Base-by-base conservation (phyloP, 1,284 basidiomycete species). In the Erythrobasidium hasegawianum region DNA sequence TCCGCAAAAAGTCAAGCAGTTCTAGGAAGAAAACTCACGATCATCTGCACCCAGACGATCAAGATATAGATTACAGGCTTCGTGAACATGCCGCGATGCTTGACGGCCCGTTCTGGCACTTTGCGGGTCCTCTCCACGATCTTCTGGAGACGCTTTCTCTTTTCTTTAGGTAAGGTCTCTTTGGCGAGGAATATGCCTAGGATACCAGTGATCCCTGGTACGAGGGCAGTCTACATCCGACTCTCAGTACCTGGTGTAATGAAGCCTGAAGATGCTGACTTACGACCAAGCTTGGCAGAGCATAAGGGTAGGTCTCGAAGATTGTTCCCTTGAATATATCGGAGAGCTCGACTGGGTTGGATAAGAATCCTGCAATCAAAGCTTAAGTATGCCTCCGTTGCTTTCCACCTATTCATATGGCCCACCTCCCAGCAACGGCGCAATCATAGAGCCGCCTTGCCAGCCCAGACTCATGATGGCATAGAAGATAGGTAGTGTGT, bases 311-410 rank as follows among this genome's bases (percentile, higher is more conserved):
- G n/a, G 43, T 47, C 43, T 47, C 43, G 14, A 47, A 47, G 22
- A 47, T 47, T 14, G 43, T 47, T 24, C 43, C 43, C 22, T 24
- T n/a, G 22, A 47, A 47, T 18, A 47, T 24, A 14, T 47, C 14
- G n/a, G 43, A 47, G 43, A 47, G 43, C 43, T 47, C 43, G 43
- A 47, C 43, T 47, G 43, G 43, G n/a, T 24, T n/a, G 4, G 43
- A 47, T 8, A 47, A 24, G 43, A 47, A 47, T 4, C 43, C 43
- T 47, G n/a, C 14, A 5, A 47, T 8, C 16, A 47, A 14, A 47
- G 43, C n/a, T 24, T 24, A 5, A 47, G 43, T 24, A 47, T 47
- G 14, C 8, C 8, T n/a, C 43, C 22, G 8, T 24, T 47, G 5
- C 4, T 14, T 24, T 47, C 16, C 16, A 7, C 7, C 43, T 18